A percentile compares a stretch with the other conserved stretches of the same genome.
Evolutionary conservation across 2,329 filamentous ascomycete species (phyloP).

Genomic region (Cladosporium oxysporum): DNA sequence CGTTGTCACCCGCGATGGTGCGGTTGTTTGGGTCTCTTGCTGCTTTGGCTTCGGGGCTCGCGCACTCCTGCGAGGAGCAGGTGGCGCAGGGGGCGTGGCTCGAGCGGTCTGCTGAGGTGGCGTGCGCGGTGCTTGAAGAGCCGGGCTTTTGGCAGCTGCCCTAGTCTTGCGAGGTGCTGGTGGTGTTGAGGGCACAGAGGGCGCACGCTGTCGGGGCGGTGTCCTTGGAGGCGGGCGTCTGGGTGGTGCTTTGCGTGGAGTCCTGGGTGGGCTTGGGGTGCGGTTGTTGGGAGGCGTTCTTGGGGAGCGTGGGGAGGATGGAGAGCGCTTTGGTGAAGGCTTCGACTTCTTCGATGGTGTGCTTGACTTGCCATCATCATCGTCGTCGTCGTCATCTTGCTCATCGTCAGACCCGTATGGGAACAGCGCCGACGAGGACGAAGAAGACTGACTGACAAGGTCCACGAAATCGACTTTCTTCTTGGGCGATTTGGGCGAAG

Average conservation of each 20-base stretch:
- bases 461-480: background rate
- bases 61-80: background rate
- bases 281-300: background rate
- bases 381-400: background rate
- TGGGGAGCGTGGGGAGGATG: background rate
- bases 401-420: background rate
- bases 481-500: background rate
- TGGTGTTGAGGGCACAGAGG: background rate
- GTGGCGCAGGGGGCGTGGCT: background rate
- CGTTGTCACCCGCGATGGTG: background rate
- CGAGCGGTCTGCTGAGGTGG: background rate
- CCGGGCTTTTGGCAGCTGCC: background rate
- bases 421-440: background rate
- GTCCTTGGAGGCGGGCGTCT: background rate
- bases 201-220: background rate
- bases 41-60: background rate
- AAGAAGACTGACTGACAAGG: background rate
- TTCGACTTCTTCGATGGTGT: background rate
- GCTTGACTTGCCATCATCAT: background rate
- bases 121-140: background rate
- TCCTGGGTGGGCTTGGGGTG: background rate
- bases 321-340: background rate
- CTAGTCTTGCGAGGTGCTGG: background rate
- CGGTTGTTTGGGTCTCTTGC: background rate
- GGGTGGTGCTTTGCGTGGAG: background rate